Conservation (phyloP, 257 asterid genomes). For the Ehretia macrophylla region DNA sequence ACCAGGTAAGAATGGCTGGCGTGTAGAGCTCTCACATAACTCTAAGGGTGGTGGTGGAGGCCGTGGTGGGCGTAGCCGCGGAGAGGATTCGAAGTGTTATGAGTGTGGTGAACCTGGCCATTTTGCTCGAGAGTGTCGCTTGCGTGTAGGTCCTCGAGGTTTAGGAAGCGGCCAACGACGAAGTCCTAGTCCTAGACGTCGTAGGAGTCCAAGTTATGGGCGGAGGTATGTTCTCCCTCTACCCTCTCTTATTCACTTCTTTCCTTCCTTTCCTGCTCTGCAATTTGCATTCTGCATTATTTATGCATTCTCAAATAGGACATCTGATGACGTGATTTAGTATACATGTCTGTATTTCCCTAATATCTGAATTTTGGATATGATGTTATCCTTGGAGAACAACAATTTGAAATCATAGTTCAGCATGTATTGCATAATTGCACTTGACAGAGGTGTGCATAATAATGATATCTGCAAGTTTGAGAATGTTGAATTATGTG, state of each 20-base stretch:
- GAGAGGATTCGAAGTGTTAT: slow-evolving; percentile 51
- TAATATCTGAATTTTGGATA: too few relatives aligned
- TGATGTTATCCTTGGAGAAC: too few relatives aligned
- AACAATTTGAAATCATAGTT: too few relatives aligned
- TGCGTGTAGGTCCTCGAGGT: slow-evolving; percentile 39
- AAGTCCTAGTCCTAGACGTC: slow-evolving; percentile 40
- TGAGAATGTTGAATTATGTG: too few relatives aligned
- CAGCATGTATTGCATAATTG: too few relatives aligned
- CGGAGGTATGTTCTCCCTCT: slow-evolving; percentile 26
- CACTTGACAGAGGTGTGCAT: too few relatives aligned
- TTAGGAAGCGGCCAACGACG: slow-evolving; percentile 40
- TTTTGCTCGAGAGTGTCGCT: slow-evolving; percentile 62
- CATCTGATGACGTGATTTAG: too few relatives aligned
- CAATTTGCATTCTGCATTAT: too few relatives aligned
- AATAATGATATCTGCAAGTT: too few relatives aligned
- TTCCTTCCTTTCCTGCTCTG: too few relatives aligned
- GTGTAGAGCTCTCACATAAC: slow-evolving; percentile 63
- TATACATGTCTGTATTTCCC: too few relatives aligned
- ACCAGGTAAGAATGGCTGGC: slow-evolving; percentile 70
- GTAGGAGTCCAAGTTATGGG: slow-evolving; percentile 63
- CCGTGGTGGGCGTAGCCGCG: slow-evolving; percentile 31
- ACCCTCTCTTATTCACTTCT: neutral
- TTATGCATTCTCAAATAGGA: too few relatives aligned
- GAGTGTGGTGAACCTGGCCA: slow-evolving; percentile 69
- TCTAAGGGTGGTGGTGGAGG: slow-evolving; percentile 49